Evolutionary conservation across 2,329 filamentous ascomycete genomes (phyloP).

Genomic region (Trichophyton rubrum): DNA sequence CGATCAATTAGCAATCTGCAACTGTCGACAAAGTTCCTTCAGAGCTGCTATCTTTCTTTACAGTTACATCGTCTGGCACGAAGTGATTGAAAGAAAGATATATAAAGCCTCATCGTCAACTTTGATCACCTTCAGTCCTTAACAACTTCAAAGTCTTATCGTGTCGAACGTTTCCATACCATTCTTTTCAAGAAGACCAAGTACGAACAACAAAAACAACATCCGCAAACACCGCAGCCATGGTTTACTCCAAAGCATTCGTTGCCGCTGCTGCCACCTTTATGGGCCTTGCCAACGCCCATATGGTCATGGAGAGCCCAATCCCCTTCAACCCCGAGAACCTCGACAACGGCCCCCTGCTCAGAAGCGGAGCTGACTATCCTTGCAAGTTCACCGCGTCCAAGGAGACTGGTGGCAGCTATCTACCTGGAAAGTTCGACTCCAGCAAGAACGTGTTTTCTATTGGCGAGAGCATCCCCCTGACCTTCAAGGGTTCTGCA

Average conservation of each 20-base stretch:
- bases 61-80: not conserved
- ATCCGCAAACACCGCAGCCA: not conserved
- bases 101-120: constrained; percentile 1
- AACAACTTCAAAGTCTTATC: not conserved
- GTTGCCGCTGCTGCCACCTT: constrained; percentile 37
- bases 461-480: constrained; percentile 48
- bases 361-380: constrained; percentile 51
- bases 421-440: constrained; percentile 34
- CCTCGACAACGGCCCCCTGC: constrained; percentile 54
- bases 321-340: constrained; percentile 44
- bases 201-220: not conserved
- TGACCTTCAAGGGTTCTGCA: constrained; percentile 59
- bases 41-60: not conserved
- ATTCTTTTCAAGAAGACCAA: not conserved
- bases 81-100: not conserved
- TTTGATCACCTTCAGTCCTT: not conserved
- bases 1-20: constrained; percentile 3
- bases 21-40: constrained; percentile 4
- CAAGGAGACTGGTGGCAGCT: constrained; percentile 16
- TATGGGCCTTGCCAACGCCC: constrained; percentile 51
- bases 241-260: constrained; percentile 8
- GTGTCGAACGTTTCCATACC: constrained; percentile 1
- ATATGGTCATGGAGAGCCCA: constrained; percentile 63
- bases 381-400: constrained; percentile 60
- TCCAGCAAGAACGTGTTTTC: constrained; percentile 46